Conservation (phyloP, 257 asterid species). For the Solanum appendiculatum region DNA sequence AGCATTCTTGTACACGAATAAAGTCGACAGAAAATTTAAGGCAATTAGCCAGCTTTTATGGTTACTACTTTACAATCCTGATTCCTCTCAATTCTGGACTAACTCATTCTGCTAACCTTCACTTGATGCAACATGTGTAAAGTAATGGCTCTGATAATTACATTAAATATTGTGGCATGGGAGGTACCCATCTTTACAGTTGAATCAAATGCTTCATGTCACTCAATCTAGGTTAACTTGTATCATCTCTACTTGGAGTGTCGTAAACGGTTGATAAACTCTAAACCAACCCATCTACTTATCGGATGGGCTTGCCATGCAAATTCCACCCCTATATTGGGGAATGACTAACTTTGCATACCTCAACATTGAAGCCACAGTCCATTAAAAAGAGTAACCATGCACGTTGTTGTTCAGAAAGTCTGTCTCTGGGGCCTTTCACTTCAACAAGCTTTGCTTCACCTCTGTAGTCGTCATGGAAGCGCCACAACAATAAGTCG, state of each 20-base stretch:
- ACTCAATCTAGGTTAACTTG: not conserved
- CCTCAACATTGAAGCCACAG: slow-evolving; percentile 73
- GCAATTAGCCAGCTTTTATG: not conserved
- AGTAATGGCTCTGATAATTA: not conserved
- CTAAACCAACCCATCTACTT: not conserved
- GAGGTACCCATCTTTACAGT: not conserved
- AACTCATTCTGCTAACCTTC: not conserved
- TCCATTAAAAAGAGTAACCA: slow-evolving; percentile 81
- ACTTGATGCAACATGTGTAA: not conserved
- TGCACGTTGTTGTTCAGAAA: slow-evolving; percentile 95
- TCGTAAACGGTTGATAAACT: not conserved
- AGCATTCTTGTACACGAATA: too few species aligned
- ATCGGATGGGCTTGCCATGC: not conserved
- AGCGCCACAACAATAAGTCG: slow-evolving; percentile 85
- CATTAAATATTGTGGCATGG: not conserved
- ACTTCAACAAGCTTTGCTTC: slow-evolving; percentile 97
- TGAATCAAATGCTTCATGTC: too few species aligned
- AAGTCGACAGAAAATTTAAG: not conserved
- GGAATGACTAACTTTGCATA: slow-evolving; percentile 64
- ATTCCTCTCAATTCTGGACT: not conserved
- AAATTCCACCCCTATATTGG: not conserved
- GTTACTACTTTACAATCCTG: not conserved
- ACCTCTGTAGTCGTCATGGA: slow-evolving; percentile 56
- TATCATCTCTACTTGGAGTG: not conserved
- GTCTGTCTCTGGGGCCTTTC: slow-evolving; percentile 86